Percentiles rank a stretch among this genome's conserved stretches.
Conservation (phyloP, 768 basidiomycete species). For the Xanthoconium stramineum region DNA sequence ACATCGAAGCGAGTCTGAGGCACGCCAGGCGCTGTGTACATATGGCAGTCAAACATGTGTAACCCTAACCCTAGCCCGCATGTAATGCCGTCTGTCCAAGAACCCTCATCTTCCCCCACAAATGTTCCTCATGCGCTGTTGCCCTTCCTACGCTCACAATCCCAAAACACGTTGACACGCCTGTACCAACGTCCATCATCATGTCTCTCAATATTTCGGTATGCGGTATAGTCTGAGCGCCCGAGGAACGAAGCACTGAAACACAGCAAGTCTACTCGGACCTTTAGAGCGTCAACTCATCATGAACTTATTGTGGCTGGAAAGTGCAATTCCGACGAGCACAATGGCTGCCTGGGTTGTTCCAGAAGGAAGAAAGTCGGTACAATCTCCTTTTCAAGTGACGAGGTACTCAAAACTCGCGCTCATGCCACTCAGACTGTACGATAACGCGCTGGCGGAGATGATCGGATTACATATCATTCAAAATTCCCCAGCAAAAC, state of each 20-base stretch:
- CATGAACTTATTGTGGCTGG: slow-evolving; percentile 88
- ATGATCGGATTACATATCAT: slow-evolving; percentile 70
- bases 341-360: slow-evolving; percentile 78
- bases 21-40: no score
- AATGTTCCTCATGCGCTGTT: slow-evolving; percentile 61
- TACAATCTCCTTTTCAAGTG: slow-evolving; percentile 3
- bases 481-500: slow-evolving; percentile 54
- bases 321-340: slow-evolving; percentile 60
- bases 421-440: slow-evolving; percentile 47
- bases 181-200: slow-evolving; percentile 84
- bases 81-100: slow-evolving; percentile 26
- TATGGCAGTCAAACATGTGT: no score
- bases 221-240: slow-evolving; percentile 14
- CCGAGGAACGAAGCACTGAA: slow-evolving; percentile 2
- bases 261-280: slow-evolving; percentile 56
- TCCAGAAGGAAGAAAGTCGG: slow-evolving; percentile 68
- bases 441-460: slow-evolving; percentile 63
- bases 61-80: slow-evolving; percentile 16
- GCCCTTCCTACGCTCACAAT: slow-evolving; percentile 78
- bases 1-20: neutral
- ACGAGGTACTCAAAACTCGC: slow-evolving; percentile 2
- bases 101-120: slow-evolving; percentile 14
- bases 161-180: slow-evolving; percentile 70
- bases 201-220: slow-evolving; percentile 90
- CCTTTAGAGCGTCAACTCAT: slow-evolving; percentile 81